These are phyloP conservation scores for Fusarium fujikuroi DNA, from an alignment of 2,329 filamentous ascomycete species.

Conservation along the genomic window DNA sequence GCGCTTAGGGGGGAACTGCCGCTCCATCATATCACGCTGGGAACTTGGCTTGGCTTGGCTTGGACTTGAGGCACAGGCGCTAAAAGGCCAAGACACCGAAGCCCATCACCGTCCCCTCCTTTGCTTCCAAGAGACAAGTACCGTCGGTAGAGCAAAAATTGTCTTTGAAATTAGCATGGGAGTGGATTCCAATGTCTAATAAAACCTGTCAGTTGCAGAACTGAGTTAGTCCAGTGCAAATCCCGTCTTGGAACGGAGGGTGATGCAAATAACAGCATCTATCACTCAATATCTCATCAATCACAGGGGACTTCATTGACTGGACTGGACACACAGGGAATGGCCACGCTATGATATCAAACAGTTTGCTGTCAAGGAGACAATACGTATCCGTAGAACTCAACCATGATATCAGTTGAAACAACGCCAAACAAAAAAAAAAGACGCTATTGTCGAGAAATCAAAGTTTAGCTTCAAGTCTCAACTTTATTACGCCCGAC, in stretches of 20 bases:
- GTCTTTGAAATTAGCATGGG: slow-evolving; percentile 9
- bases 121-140: slow-evolving; percentile 4
- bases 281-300: not conserved
- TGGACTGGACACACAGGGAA: not conserved
- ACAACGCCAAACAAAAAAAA: not conserved
- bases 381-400: not conserved
- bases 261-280: not conserved
- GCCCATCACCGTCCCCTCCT: slow-evolving; percentile 8
- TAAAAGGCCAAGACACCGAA: slow-evolving; percentile 25
- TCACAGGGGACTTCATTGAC: not conserved
- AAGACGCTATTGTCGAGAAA: slow-evolving; percentile 1
- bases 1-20: slow-evolving; percentile 19
- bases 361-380: not conserved
- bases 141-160: slow-evolving; percentile 7
- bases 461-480: slow-evolving; percentile 8
- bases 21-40: slow-evolving; percentile 2
- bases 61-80: slow-evolving; percentile 3
- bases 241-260: slow-evolving; percentile 21
- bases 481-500: slow-evolving; percentile 6
- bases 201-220: slow-evolving; percentile 9
- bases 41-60: not conserved
- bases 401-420: not conserved
- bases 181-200: slow-evolving; percentile 6
- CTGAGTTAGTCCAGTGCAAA: slow-evolving; percentile 8
- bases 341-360: not conserved